Conservation (phyloP, 106 monocot genomes). For the Dendrobium catenatum region DNA sequence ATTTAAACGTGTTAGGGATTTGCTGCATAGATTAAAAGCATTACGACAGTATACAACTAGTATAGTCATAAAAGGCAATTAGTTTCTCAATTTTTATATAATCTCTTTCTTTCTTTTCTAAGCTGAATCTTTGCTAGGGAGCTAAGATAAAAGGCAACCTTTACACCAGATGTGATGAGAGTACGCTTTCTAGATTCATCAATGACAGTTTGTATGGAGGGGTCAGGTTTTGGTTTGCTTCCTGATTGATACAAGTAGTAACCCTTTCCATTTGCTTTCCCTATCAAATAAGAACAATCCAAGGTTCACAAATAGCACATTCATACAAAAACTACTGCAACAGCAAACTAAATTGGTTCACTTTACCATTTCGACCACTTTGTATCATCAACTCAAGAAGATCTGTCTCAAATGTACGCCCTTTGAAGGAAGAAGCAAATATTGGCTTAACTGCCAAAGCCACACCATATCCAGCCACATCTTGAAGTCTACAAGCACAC, state of each 20-base stretch:
- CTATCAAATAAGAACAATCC: constrained; percentile 29
- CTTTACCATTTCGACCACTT: constrained; percentile 62
- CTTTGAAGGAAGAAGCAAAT: constrained; percentile 53
- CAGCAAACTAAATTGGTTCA: background rate
- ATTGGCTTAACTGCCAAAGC: constrained; percentile 70
- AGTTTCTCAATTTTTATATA: background rate
- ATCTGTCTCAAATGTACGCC: constrained; percentile 45
- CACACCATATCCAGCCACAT: constrained; percentile 93
- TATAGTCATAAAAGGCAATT: background rate
- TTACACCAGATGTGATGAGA: constrained; percentile 59
- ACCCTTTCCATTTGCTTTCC: constrained; percentile 85
- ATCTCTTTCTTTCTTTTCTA: background rate
- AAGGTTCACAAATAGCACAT: background rate
- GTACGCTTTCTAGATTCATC: constrained; percentile 59
- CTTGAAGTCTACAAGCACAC: constrained; percentile 48
- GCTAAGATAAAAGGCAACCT: constrained; percentile 28
- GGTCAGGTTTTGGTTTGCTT: constrained; percentile 86
- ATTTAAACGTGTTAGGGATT: background rate
- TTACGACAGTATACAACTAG: background rate
- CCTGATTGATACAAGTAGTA: constrained; percentile 89
- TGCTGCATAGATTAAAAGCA: background rate
- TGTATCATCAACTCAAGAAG: constrained; percentile 64
- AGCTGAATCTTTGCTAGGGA: background rate
- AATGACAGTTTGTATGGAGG: constrained; percentile 52
- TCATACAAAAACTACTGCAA: background rate